Base-by-base conservation (phyloP, 78 protist genomes). In the Planoprotostelium fungivorum region DNA sequence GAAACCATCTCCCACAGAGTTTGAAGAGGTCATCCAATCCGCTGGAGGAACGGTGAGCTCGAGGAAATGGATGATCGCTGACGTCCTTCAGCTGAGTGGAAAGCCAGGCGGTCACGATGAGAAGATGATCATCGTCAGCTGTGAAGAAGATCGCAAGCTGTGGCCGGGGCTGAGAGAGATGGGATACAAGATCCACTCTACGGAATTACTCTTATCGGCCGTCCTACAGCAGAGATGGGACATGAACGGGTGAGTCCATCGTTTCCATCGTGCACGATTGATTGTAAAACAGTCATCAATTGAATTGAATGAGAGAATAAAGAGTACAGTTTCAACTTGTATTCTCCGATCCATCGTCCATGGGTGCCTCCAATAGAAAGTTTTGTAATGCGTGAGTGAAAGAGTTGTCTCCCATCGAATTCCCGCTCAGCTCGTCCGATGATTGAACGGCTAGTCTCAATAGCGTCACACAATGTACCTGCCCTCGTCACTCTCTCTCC, bases 381-480 rank as follows among this genome's bases (percentile, higher is more conserved):
- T 51, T 51, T 51, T 51, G 73, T 16, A 51, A 16, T 51, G 73
- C 73, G 5, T 51, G 73, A 25, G 73, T 51, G 73, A 51, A 51
- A 16, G 73, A 51, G 73, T 51, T 51, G 73, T 51, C 73, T n/a
- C n/a, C n/a, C 16, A 25, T 5, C 16, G 73, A 51, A 51, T 51
- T 51, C 16, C 73, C 73, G 16, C 73, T 51, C 73, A 51, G 73
- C 16, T 51, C 73, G 16, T 51, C 73, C 5, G 73, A 51, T 5
- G 73, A 51, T 16, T 51, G 73, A 5, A 51, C 73, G 73, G 94
- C 94, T 1, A 92, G 88, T 83, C 94, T 89, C 34, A 92, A 84
- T 0, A 92, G 89, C 0, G 94, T 90, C n/a, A 92, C 94, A 89
- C 94, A 89, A 37, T 90, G 91, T 28, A 92, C 90, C 35, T 92